Conservation (phyloP, 495 filamentous ascomycete genomes). For the Astrocystis sublimbata region DNA sequence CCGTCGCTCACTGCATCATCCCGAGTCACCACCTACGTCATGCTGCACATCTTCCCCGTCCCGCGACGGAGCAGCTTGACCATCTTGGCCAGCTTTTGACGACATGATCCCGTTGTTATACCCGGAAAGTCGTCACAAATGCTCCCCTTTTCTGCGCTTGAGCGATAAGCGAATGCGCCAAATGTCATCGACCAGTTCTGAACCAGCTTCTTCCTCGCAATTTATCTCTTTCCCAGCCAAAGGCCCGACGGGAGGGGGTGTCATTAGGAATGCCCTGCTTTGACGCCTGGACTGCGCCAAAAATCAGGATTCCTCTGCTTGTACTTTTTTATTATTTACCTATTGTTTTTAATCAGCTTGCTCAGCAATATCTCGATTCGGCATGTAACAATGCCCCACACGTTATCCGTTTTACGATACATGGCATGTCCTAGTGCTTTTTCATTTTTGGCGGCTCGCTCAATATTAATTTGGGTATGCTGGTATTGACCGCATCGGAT, state of each 20-base stretch:
- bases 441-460: no score
- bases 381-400: no score
- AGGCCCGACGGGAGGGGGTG: neutral
- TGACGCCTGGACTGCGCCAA: neutral
- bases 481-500: no score
- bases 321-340: neutral
- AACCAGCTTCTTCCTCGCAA: neutral
- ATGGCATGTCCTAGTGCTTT: no score
- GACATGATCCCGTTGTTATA: conserved; percentile 6
- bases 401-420: no score
- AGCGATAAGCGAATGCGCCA: conserved; percentile 11
- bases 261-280: neutral
- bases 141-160: conserved; percentile 1
- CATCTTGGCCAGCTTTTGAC: no score
- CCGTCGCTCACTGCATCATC: conserved; percentile 24
- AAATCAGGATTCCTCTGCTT: conserved; percentile 19
- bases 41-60: conserved; percentile 9
- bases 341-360: no score
- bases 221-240: no score
- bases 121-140: conserved; percentile 12
- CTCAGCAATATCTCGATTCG: no score
- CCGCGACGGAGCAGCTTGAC: conserved; percentile 2
- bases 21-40: conserved; percentile 36
- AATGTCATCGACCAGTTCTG: neutral
- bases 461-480: no score